Conservation (phyloP, 2,329 filamentous ascomycete species). For the Colletotrichum orchidophilum region DNA sequence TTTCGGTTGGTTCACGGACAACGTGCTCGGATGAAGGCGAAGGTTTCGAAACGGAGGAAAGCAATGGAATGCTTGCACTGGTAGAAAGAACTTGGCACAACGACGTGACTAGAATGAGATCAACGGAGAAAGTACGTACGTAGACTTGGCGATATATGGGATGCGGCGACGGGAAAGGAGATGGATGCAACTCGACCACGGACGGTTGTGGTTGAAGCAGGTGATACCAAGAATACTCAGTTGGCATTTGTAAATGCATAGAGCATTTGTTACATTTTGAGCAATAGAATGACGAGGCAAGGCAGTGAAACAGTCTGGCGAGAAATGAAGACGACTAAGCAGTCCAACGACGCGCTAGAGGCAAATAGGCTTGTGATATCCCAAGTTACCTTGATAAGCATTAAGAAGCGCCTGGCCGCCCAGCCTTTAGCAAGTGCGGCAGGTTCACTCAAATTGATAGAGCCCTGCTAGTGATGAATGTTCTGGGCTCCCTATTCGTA, state of each 20-base stretch:
- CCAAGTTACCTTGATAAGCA: no score
- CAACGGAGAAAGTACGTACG: neutral
- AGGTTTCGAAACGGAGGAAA: neutral
- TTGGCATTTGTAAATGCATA: neutral
- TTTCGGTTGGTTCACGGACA: neutral
- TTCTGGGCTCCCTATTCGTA: no score
- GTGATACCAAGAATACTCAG: neutral
- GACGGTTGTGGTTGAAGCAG: neutral
- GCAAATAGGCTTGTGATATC: no score
- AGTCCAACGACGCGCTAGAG: no score
- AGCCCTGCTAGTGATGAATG: no score
- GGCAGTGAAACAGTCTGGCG: no score
- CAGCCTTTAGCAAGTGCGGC: no score
- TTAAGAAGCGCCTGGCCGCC: no score
- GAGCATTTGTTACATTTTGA: neutral
- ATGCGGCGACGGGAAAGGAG: neutral
- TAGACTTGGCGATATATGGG: neutral
- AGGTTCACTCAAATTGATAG: no score
- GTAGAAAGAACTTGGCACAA: neutral
- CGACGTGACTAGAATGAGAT: neutral
- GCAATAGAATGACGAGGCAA: no score
- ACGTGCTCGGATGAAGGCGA: neutral
- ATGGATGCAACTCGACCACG: neutral
- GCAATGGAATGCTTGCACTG: neutral
- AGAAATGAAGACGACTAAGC: no score